These are phyloP conservation scores for Xylaria telfairii DNA, from an alignment of 495 filamentous ascomycete genomes.

Conservation along the genomic window DNA sequence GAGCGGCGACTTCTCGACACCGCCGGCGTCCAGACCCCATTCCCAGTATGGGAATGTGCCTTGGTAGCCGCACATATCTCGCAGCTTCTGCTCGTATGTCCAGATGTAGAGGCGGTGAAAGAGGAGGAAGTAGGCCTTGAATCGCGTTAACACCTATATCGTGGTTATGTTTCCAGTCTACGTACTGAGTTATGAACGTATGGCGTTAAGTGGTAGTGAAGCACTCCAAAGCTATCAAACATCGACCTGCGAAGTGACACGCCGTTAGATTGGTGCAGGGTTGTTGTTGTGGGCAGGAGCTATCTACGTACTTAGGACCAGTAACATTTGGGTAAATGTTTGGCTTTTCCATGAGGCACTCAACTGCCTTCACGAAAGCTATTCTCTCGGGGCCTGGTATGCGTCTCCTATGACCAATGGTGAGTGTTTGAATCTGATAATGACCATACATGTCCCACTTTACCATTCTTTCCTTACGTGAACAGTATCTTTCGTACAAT, in stretches of 20 bases:
- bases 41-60: constrained; percentile 52
- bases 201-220: constrained; percentile 46
- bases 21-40: constrained; percentile 47
- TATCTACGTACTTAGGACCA: constrained; percentile 37
- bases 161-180: neutral
- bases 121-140: constrained; percentile 47
- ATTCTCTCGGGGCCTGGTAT: constrained; percentile 47
- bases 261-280: neutral
- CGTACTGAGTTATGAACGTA: constrained; percentile 46
- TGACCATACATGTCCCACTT: neutral
- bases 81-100: constrained; percentile 47
- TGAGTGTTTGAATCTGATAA: constrained; percentile 21
- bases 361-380: constrained; percentile 43
- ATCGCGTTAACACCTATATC: neutral
- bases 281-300: neutral
- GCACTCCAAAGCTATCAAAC: constrained; percentile 41
- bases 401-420: constrained; percentile 39
- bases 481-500: constrained; percentile 52
- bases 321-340: constrained; percentile 38
- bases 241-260: constrained; percentile 25
- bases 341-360: constrained; percentile 46
- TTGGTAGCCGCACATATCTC: constrained; percentile 44
- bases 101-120: constrained; percentile 48
- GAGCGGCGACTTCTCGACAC: constrained; percentile 40
- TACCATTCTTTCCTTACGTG: constrained; percentile 55